phyloP scores from a whole-genome alignment of 192 early-diverging fungal genomes.

The Podila clonocystis region DNA sequence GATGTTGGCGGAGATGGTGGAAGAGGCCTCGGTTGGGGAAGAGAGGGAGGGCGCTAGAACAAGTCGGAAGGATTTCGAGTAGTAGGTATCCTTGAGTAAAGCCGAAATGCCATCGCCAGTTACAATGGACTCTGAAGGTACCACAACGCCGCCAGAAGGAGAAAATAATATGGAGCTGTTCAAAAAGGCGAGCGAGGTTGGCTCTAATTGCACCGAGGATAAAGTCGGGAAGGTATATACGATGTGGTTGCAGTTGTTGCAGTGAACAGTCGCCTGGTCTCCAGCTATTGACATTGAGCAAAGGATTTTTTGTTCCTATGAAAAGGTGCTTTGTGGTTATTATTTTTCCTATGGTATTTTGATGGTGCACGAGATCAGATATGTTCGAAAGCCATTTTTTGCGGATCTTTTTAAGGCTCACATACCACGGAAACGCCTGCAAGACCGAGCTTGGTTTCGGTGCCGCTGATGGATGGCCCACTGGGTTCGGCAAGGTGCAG shows the following conservation, averaged over 20 bases:
- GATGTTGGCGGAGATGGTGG: not conserved
- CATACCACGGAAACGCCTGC: conserved; percentile 49
- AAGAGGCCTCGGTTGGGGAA: not conserved
- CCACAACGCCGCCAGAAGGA: conserved; percentile 26
- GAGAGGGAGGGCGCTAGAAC: conserved; percentile 9
- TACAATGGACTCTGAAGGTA: conserved; percentile 16
- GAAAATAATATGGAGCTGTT: conserved; percentile 29
- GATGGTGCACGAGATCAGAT: not conserved
- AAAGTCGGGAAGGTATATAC: conserved; percentile 38
- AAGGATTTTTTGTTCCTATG: conserved; percentile 49
- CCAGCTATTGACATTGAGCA: conserved; percentile 44
- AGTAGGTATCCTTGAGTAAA: conserved; percentile 16
- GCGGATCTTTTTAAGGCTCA: not conserved
- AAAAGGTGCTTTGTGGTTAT: not conserved
- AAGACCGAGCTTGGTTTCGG: conserved; percentile 32
- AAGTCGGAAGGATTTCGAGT: conserved; percentile 39
- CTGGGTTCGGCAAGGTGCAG: conserved; percentile 35
- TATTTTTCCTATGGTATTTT: too few species aligned
- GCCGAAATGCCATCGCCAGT: conserved; percentile 17
- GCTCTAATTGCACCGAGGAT: conserved; percentile 29
- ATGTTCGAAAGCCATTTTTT: not conserved
- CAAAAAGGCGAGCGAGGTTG: conserved; percentile 30
- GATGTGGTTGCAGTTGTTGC: conserved; percentile 36
- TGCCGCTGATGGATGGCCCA: conserved; percentile 5
- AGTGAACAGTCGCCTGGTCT: conserved; percentile 23